Conservation (phyloP, 768 basidiomycete species). For the Glaciozyma antarctica region DNA sequence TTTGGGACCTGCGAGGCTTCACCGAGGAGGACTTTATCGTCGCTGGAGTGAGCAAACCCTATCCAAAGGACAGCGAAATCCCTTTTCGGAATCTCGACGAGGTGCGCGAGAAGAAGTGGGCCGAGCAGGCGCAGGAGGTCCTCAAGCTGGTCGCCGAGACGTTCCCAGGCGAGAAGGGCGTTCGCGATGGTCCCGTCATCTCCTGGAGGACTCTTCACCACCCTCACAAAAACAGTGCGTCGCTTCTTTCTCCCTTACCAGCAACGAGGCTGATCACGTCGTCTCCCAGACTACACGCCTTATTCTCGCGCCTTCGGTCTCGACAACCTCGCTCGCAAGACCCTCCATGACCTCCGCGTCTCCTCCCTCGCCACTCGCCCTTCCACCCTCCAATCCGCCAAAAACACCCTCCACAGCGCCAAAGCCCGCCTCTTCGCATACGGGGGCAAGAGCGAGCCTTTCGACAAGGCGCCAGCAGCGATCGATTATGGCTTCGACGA, state of each 20-base stretch:
- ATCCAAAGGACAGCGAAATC: slow-evolving; percentile 23
- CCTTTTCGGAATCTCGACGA: slow-evolving; percentile 20
- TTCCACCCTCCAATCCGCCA: slow-evolving; percentile 9
- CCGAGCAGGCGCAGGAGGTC: slow-evolving; percentile 8
- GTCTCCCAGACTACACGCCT: slow-evolving; percentile 21
- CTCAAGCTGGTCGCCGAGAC: slow-evolving; percentile 22
- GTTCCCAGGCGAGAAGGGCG: slow-evolving; percentile 13
- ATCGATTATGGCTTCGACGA: slow-evolving; percentile 31
- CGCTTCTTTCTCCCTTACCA: neutral
- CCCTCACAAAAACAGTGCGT: slow-evolving; percentile 27
- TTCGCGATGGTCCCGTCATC: slow-evolving; percentile 23
- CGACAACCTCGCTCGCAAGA: slow-evolving; percentile 25
- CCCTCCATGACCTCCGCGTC: slow-evolving; percentile 27
- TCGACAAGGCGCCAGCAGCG: neutral
- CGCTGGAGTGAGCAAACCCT: slow-evolving; percentile 17
- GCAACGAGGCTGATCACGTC: too few species aligned
- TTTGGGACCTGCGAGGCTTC: slow-evolving; percentile 29
- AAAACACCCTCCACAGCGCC: slow-evolving; percentile 1
- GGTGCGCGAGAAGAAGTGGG: slow-evolving; percentile 20
- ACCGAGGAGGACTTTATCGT: slow-evolving; percentile 27
- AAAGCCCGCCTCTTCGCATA: slow-evolving; percentile 12
- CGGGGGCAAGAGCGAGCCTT: neutral
- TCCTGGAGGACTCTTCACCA: slow-evolving; percentile 28
- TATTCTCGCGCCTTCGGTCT: slow-evolving; percentile 23
- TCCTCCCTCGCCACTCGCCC: slow-evolving; percentile 24